Base-by-base conservation (phyloP, 2,329 filamentous ascomycete genomes). In the Tricladium varicosporioides region DNA sequence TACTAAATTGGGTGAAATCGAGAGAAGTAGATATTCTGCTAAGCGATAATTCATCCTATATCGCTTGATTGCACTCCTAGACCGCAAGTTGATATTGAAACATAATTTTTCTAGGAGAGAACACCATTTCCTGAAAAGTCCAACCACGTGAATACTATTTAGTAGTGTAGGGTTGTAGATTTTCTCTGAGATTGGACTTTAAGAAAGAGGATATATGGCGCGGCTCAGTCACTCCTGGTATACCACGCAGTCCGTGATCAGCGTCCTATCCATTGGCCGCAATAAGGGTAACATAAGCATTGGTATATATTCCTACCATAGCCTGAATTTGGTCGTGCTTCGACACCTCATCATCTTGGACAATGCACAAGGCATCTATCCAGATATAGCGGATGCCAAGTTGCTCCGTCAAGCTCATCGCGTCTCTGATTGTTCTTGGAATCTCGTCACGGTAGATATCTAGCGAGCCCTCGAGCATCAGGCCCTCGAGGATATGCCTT, bases 201-300 rank as follows among this genome's bases (percentile, higher is more conserved):
- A 22, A 11, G 32, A 32, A 52, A 1, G 18, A 13, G 5, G 42
- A 40, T 22, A 36, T 3, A 5, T 36, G n/a, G 18, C 45, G 53
- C 8, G 43, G 43, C 31, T 48, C 32, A 7, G 44, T 48, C 5
- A 52, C 27, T 5, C 49, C 44, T 15, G 18, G 48, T 5, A 57
- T 22, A 7, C 57, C 57, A 18, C 40, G 40, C 13, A 66, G 32
- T 54, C 52, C 47, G 53, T 60, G 44, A 56, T 60, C n/a, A 57
- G 61, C 43, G 61, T 68, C 63, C 10, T 52, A 49, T 22, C 63
- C 64, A 54, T 62, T 61, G 3, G 54, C 57, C 10, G 60, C 65
- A 27, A 65, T 55, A 48, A 63, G 51, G 10, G 63, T 62, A 13
- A 64, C 59, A n/a, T 61, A 56, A 18, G 55, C 43, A 11, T 58